Conservation (phyloP, 164 flowering plant species). For the grape (Vitis vinifera) region DNA sequence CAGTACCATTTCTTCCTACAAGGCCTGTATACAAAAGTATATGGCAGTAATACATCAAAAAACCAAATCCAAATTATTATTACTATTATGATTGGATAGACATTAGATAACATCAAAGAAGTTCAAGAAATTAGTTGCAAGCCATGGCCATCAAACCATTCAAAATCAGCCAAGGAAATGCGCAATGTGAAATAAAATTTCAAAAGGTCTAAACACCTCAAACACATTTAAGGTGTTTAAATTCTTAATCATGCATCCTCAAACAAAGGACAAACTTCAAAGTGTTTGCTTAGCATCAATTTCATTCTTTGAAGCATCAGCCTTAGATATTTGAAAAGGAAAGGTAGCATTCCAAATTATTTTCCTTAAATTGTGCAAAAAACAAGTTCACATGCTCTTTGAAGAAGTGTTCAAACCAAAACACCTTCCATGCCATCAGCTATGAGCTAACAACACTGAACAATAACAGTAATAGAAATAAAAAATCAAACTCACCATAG, state of each 20-base stretch:
- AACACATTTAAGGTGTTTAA: too few species aligned
- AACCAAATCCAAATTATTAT: background rate
- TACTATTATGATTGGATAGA: background rate
- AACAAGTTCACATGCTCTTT: background rate
- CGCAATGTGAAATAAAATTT: too few species aligned
- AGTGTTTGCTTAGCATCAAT: background rate
- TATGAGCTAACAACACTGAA: too few species aligned
- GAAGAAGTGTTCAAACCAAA: background rate
- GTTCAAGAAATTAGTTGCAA: too few species aligned
- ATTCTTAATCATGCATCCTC: too few species aligned
- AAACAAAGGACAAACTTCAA: background rate
- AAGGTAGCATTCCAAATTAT: background rate
- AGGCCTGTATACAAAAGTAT: constrained; percentile 52
- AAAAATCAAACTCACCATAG: constrained; percentile 60
- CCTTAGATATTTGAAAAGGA: too few species aligned
- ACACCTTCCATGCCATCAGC: background rate
- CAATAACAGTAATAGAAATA: background rate
- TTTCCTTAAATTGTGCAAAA: background rate
- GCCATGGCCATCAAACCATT: too few species aligned
- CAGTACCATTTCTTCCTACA: constrained; percentile 98
- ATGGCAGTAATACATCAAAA: background rate
- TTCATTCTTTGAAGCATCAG: background rate
- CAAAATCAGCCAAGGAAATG: too few species aligned
- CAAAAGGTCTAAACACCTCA: too few species aligned
- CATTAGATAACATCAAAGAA: too few species aligned